These are phyloP conservation scores for Rubia occidens DNA, from an alignment of 305 asterid genomes.

Conservation along the genomic window DNA sequence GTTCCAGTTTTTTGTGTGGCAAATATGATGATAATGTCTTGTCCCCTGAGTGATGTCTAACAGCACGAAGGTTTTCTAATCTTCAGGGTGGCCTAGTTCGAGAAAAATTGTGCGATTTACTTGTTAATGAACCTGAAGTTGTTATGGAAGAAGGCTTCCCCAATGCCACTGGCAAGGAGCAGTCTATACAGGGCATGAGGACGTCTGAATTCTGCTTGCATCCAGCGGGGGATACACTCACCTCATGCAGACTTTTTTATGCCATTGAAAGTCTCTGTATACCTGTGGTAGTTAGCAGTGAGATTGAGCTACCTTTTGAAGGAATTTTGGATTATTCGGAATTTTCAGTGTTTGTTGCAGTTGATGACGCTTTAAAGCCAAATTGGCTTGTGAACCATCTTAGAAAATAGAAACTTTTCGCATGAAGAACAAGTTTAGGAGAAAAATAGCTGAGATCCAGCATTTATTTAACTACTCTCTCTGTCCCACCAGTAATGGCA, in stretches of 20 bases:
- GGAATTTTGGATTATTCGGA: slow-evolving; percentile 72
- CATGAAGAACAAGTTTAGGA: slow-evolving; percentile 40
- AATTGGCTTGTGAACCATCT: slow-evolving; percentile 72
- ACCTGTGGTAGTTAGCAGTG: slow-evolving; percentile 78
- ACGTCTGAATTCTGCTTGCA: slow-evolving; percentile 89
- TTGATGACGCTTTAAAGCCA: slow-evolving; percentile 62
- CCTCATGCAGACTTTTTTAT: slow-evolving; percentile 90
- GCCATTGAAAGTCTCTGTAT: slow-evolving; percentile 90
- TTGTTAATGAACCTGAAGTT: slow-evolving; percentile 53
- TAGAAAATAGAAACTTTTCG: slow-evolving; percentile 43
- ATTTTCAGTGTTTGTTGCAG: slow-evolving; percentile 66
- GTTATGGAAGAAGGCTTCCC: slow-evolving; percentile 93
- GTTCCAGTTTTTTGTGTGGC: neutral
- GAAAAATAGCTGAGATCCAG: slow-evolving; percentile 55
- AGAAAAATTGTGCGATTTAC: slow-evolving; percentile 77
- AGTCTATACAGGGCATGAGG: slow-evolving; percentile 85
- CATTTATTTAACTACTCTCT: slow-evolving; percentile 49
- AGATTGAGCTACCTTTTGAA: slow-evolving; percentile 93
- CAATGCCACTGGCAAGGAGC: slow-evolving; percentile 82
- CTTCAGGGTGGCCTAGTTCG: slow-evolving; percentile 75
- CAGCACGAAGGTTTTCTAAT: slow-evolving; percentile 4
- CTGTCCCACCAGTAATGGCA: too few species aligned
- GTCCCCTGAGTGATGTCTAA: neutral
- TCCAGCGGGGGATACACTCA: slow-evolving; percentile 95
- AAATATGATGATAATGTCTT: neutral